A percentile compares a stretch with the other conserved stretches of the same genome.
Evolutionary conservation across 495 filamentous ascomycete genomes (phyloP).

Genomic region (Geopyxis carbonaria): DNA sequence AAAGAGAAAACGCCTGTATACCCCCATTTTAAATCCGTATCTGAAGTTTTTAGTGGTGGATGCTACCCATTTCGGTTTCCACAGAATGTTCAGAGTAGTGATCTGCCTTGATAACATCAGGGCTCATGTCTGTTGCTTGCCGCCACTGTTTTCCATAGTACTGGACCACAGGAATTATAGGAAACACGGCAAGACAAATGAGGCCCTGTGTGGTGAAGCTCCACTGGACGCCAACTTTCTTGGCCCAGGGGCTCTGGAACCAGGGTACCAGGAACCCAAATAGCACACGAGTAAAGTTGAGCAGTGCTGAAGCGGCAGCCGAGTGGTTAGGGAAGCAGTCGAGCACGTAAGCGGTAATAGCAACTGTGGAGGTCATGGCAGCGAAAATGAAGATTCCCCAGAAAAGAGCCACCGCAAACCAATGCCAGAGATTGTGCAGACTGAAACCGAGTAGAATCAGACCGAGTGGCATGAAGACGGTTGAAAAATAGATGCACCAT

Average conservation of each 20-base stretch:
- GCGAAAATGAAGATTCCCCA: conserved; percentile 20
- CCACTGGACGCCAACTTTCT: conserved; percentile 12
- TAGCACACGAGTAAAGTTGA: conserved; percentile 20
- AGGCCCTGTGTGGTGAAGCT: conserved; percentile 15
- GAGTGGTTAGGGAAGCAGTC: conserved; percentile 19
- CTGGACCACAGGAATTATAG: conserved; percentile 12
- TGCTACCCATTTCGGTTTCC: too few species aligned
- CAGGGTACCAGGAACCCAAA: conserved; percentile 20
- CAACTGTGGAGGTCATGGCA: conserved; percentile 18
- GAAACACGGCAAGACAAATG: conserved; percentile 9
- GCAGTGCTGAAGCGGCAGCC: conserved; percentile 13
- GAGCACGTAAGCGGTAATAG: conserved; percentile 16
- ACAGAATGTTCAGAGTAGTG: too few species aligned
- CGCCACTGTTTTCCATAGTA: conserved; percentile 15
- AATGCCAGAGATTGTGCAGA: conserved; percentile 13
- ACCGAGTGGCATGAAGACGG: conserved; percentile 9
- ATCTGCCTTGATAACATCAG: conserved; percentile 7
- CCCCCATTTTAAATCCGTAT: too few species aligned
- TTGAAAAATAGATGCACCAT: conserved; percentile 12
- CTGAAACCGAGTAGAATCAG: conserved; percentile 10
- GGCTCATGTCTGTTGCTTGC: conserved; percentile 3
- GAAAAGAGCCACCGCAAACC: conserved; percentile 14
- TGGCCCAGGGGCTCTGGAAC: conserved; percentile 16
- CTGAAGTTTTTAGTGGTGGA: too few species aligned
- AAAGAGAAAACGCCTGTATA: too few species aligned